phyloP scores from a whole-genome alignment of 2,329 filamentous ascomycete species.

The Hypocreales sp. region DNA sequence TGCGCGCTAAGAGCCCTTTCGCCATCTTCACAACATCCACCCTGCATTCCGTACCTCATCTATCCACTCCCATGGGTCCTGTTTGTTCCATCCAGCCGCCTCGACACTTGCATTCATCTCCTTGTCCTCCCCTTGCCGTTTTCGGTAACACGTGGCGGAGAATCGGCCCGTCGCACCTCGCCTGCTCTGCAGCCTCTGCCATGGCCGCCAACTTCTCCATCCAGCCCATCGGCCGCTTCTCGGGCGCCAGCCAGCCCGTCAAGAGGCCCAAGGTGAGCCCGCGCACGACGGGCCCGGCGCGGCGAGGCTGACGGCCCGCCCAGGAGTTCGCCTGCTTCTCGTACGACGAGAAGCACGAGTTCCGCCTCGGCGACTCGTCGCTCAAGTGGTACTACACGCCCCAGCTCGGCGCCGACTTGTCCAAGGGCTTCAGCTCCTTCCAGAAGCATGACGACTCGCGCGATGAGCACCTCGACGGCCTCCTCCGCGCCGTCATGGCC shows the following conservation, averaged over 20 bases:
- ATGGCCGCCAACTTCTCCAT: constrained; percentile 40
- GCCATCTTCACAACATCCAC: no score
- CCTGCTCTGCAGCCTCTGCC: background rate
- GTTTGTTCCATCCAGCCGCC: no score
- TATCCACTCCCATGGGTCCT: no score
- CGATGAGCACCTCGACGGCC: constrained; percentile 79
- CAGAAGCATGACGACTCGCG: constrained; percentile 63
- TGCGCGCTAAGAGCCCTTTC: no score
- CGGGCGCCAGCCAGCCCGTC: constrained; percentile 51
- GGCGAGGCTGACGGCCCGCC: no score
- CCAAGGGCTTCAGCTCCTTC: constrained; percentile 67
- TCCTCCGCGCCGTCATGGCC: constrained; percentile 60
- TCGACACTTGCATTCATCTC: no score
- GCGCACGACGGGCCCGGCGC: no score
- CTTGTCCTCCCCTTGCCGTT: no score
- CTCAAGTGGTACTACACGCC: constrained; percentile 82
- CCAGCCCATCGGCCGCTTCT: constrained; percentile 55
- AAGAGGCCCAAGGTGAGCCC: constrained; percentile 55
- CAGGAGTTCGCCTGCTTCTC: constrained; percentile 90
- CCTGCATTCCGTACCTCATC: no score
- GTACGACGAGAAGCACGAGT: constrained; percentile 70
- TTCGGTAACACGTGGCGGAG: no score
- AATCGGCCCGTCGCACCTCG: no score
- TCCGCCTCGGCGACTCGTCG: constrained; percentile 62
- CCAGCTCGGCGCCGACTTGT: constrained; percentile 55